A percentile compares a stretch with the other conserved stretches of the same genome.
Conservation (phyloP, 73 alveolate genomes). For the Paramecium primaurelia region DNA sequence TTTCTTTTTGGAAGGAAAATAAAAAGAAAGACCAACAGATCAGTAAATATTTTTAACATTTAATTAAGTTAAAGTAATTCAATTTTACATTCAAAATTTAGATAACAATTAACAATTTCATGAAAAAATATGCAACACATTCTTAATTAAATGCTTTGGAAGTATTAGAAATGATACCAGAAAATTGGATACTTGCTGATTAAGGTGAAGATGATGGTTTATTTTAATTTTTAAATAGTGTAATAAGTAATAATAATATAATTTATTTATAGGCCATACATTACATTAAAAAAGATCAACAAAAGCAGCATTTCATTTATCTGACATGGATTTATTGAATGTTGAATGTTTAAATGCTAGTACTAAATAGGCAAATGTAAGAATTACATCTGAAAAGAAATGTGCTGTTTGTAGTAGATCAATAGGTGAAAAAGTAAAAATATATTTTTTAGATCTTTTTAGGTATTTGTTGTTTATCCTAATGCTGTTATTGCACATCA, state of each 20-base stretch:
- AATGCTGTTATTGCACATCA: slow-evolving; percentile 63
- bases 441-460: neutral
- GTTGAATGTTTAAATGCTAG: slow-evolving; percentile 42
- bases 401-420: slow-evolving; percentile 59
- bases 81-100: neutral
- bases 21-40: neutral
- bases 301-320: slow-evolving; percentile 51
- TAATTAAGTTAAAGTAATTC: neutral
- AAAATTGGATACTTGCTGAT: slow-evolving; percentile 55
- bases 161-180: slow-evolving; percentile 58
- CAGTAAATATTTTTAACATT: neutral
- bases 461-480: slow-evolving; percentile 58
- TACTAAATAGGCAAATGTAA: slow-evolving; percentile 48
- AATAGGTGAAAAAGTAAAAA: slow-evolving; percentile 49
- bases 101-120: slow-evolving; percentile 21
- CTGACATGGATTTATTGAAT: slow-evolving; percentile 61
- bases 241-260: slow-evolving; percentile 1
- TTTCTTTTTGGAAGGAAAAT: neutral
- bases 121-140: slow-evolving; percentile 59
- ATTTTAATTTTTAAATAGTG: slow-evolving; percentile 44
- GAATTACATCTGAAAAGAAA: slow-evolving; percentile 59
- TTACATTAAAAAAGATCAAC: slow-evolving; percentile 58
- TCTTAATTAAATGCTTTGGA: slow-evolving; percentile 54
- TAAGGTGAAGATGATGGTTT: slow-evolving; percentile 30
- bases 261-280: slow-evolving; percentile 26